Percentiles rank a stretch among this genome's conserved stretches.
These are phyloP conservation scores for Powellomyces hirtus DNA, from an alignment of 192 early-diverging fungal species.

Conservation along the genomic window DNA sequence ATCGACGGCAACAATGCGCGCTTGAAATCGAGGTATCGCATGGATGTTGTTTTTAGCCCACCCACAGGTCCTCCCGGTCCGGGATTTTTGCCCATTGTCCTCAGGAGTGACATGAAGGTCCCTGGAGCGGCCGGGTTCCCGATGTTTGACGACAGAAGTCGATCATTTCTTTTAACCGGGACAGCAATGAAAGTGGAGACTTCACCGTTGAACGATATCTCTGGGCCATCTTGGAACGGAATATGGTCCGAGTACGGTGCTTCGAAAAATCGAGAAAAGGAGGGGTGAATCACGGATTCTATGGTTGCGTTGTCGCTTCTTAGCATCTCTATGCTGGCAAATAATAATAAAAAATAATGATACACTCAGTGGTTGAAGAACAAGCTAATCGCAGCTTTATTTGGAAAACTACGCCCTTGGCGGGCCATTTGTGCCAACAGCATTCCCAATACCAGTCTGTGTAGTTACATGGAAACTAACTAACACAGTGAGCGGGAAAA, in stretches of 20 bases:
- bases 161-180: constrained; percentile 42
- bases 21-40: constrained; percentile 31
- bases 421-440: no score
- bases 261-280: constrained; percentile 38
- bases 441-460: no score
- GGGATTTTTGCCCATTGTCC: neutral
- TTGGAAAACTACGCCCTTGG: no score
- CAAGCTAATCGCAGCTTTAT: no score
- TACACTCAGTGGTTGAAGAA: no score
- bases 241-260: constrained; percentile 21
- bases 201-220: constrained; percentile 32
- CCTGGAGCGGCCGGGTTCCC: neutral
- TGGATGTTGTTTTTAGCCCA: constrained; percentile 17
- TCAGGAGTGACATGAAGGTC: constrained; percentile 13
- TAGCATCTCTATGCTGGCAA: constrained; percentile 1
- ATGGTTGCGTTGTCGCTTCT: constrained; percentile 6
- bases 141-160: neutral
- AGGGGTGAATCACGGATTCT: constrained; percentile 22
- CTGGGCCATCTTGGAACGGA: constrained; percentile 38
- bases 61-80: constrained; percentile 2
- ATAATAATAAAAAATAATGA: no score
- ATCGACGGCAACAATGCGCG: constrained; percentile 30
- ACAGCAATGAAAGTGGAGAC: constrained; percentile 35
- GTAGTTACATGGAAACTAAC: no score
- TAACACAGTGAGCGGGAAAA: no score